Percentiles rank a stretch among this genome's conserved stretches.
These are phyloP conservation scores for Sphagnum contortum DNA, from an alignment of 225 moss, liverwort and hornwort species.

Conservation along the genomic window DNA sequence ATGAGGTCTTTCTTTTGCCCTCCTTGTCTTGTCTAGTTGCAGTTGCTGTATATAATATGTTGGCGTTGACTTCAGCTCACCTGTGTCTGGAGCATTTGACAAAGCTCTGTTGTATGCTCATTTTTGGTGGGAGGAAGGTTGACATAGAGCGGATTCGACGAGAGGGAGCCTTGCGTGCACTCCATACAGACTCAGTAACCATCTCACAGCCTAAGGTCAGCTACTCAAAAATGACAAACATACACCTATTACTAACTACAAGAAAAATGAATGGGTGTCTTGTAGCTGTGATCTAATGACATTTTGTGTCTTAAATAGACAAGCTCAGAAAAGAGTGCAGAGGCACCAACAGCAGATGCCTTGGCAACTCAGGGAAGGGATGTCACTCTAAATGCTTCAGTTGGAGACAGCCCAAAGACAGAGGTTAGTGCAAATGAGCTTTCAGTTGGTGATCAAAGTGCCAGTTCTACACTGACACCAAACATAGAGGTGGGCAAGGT, in stretches of 20 bases:
- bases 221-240: background rate
- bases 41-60: no score
- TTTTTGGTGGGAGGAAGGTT: slow-evolving; percentile 16
- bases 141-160: slow-evolving; percentile 43
- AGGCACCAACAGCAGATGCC: slow-evolving; percentile 5
- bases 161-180: slow-evolving; percentile 41
- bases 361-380: background rate
- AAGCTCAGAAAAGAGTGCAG: no score
- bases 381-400: no score
- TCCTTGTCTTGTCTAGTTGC: background rate
- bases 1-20: slow-evolving; percentile 32
- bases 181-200: slow-evolving; percentile 24
- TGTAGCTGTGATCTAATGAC: no score
- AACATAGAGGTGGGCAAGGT: no score
- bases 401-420: no score
- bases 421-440: slow-evolving; percentile 5
- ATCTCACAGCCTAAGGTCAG: slow-evolving; percentile 14
- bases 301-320: no score
- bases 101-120: no score
- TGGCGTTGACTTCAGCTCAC: no score
- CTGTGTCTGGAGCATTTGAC: no score
- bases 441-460: slow-evolving; percentile 1
- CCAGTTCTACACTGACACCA: slow-evolving; percentile 8
- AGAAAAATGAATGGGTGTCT: no score
- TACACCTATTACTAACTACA: no score